A percentile compares a stretch with the other conserved stretches of the same genome.
These are phyloP conservation scores for Trichoderma aggressivum DNA, from an alignment of 2,329 filamentous ascomycete species.

Conservation along the genomic window DNA sequence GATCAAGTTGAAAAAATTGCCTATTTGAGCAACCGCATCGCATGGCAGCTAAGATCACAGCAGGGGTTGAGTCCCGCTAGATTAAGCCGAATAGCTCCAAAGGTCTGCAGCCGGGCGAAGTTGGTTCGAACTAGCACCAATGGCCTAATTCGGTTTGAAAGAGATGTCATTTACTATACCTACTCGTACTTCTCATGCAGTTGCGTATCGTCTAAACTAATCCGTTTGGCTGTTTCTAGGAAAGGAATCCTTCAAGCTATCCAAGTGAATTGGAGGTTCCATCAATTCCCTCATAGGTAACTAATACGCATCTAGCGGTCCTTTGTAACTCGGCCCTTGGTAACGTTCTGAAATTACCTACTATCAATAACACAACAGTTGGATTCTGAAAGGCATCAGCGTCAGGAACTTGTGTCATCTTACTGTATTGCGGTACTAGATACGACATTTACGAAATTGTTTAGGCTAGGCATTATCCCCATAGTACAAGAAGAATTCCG, in stretches of 20 bases:
- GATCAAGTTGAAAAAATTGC: neutral
- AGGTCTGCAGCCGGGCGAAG: neutral
- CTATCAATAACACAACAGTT: neutral
- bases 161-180: neutral
- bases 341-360: neutral
- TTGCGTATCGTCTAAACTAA: neutral
- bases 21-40: neutral
- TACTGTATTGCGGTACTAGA: neutral
- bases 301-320: neutral
- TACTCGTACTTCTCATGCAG: neutral
- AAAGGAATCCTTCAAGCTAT: neutral
- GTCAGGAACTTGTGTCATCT: neutral
- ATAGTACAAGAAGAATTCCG: neutral
- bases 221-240: neutral
- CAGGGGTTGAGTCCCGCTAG: neutral
- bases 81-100: neutral
- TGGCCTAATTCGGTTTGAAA: neutral
- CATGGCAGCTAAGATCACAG: neutral
- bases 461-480: neutral
- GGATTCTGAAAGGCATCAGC: rapidly evolving
- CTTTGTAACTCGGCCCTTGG: neutral
- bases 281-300: neutral
- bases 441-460: neutral
- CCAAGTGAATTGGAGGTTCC: neutral
- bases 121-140: neutral